Evolutionary conservation across 1,139 yeast genomes (phyloP).

Genomic region (Pneumocystis canis): DNA sequence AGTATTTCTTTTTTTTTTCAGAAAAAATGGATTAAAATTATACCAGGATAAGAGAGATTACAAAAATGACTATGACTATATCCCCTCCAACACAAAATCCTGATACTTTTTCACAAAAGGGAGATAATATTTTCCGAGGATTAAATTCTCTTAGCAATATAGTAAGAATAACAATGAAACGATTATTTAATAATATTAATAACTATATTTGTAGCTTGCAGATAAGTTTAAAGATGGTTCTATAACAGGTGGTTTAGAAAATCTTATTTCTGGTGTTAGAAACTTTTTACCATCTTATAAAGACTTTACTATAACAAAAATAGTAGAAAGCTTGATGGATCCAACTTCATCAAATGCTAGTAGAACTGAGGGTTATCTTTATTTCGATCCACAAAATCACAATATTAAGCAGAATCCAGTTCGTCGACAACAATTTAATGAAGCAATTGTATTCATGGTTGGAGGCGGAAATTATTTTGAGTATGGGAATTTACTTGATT

Average conservation of each 20-base stretch:
- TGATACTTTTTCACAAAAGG: slow-evolving; percentile 12
- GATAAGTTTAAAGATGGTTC: slow-evolving; percentile 39
- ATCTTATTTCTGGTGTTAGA: slow-evolving; percentile 75
- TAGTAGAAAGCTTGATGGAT: slow-evolving; percentile 83
- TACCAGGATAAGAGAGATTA: slow-evolving; percentile 55
- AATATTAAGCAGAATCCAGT: not conserved
- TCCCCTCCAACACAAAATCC: slow-evolving; percentile 20
- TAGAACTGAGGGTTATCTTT: slow-evolving; percentile 71
- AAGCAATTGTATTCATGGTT: slow-evolving; percentile 75
- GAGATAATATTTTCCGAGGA: slow-evolving; percentile 41
- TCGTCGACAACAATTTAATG: slow-evolving; percentile 66
- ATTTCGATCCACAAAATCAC: slow-evolving; percentile 64
- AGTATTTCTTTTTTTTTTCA: not conserved
- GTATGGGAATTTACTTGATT: slow-evolving; percentile 84
- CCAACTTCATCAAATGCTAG: slow-evolving; percentile 44
- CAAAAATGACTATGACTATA: slow-evolving; percentile 47
- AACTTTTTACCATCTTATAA: slow-evolving; percentile 77
- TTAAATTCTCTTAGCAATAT: slow-evolving; percentile 39
- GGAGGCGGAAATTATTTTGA: slow-evolving; percentile 96
- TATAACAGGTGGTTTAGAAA: slow-evolving; percentile 80
- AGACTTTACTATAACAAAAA: slow-evolving; percentile 73
- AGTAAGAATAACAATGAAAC: slow-evolving; percentile 1
- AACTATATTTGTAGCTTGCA: slow-evolving; percentile 52
- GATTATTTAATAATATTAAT: not conserved
- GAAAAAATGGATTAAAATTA: not conserved